These are phyloP conservation scores for Starmera dryadoides DNA, from an alignment of 805 yeast species.

Conservation along the genomic window DNA sequence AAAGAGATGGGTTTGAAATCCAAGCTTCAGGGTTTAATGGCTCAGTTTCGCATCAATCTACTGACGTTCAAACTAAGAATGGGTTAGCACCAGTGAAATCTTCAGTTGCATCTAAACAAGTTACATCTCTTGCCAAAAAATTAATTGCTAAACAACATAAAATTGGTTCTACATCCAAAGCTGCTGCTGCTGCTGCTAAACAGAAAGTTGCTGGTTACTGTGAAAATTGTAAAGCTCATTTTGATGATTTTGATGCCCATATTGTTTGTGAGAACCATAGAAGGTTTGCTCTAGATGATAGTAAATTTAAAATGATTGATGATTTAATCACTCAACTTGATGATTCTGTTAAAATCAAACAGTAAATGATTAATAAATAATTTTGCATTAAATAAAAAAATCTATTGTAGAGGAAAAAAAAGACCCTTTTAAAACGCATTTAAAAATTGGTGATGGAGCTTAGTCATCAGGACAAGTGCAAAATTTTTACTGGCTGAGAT, in stretches of 20 bases:
- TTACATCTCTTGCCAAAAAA: conserved; percentile 40
- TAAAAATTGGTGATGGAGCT: too few relatives aligned
- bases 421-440: too few relatives aligned
- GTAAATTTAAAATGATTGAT: conserved; percentile 75
- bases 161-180: conserved; percentile 7
- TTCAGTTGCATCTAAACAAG: conserved; percentile 45
- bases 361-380: conserved; percentile 7
- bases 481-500: too few relatives aligned
- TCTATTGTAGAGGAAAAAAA: not conserved
- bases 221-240: conserved; percentile 85
- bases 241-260: conserved; percentile 75
- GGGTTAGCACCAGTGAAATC: conserved; percentile 58
- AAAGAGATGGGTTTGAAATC: conserved; percentile 39
- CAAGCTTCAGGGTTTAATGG: conserved; percentile 56
- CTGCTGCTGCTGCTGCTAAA: conserved; percentile 9
- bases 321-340: conserved; percentile 42
- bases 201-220: conserved; percentile 66
- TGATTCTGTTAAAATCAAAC: conserved; percentile 13
- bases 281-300: conserved; percentile 65
- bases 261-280: conserved; percentile 62
- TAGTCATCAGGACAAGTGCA: too few relatives aligned
- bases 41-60: conserved; percentile 23
- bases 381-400: too few relatives aligned
- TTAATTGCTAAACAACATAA: conserved; percentile 18
- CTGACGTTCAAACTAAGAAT: conserved; percentile 32